Base-by-base conservation (phyloP, 768 basidiomycete species). In the Galerina sulciceps region DNA sequence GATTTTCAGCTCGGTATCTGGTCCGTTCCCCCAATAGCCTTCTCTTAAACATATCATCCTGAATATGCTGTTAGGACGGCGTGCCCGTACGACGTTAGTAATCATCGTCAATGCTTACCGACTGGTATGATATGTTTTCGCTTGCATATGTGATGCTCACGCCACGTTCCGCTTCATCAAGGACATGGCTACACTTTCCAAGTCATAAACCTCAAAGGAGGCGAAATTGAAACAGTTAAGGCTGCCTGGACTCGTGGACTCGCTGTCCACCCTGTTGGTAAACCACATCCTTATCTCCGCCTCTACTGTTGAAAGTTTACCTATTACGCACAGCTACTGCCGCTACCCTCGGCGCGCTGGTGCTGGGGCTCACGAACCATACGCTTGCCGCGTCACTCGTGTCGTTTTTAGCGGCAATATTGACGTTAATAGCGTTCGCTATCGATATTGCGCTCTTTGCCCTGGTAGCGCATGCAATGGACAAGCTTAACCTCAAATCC, bases 381-480 rank as follows among this genome's bases (percentile, higher is more conserved):
- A 80, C 84, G 15, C 80, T 92, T 37, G 59, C 88, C 49, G 87
- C 90, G 2, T 78, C 88, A 26, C 66, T 90, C 23, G 70, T 83
- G 15, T 79, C 91, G 9, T 89, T 90, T 80, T 76, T 91, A 53
- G 89, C 89, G 8, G 86, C 88, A 0, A 58, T 81, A 18, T 69
- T 93, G 45, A 83, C 89, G 1, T 73, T 91, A 55, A 83, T 91
- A 61, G 86, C 89, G 1, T 90, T 93, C 67, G 82, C 83, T 41
- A 84, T 90, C 68, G 90, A 94, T 69, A 87, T 93, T 57, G 88
- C 89, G 13, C 82, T 94, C 23, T 89, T 76, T 66, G 85, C 78
- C 5, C 85, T 79, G 57, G 79, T 88, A 44, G 84, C 82, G 66
- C 78, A 86, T 47, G 76, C 85, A 63, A 77, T 89, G 63, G 72